These are phyloP conservation scores for Dunaliella sp. DNA, from an alignment of 139 green algal genomes.

Conservation along the genomic window DNA sequence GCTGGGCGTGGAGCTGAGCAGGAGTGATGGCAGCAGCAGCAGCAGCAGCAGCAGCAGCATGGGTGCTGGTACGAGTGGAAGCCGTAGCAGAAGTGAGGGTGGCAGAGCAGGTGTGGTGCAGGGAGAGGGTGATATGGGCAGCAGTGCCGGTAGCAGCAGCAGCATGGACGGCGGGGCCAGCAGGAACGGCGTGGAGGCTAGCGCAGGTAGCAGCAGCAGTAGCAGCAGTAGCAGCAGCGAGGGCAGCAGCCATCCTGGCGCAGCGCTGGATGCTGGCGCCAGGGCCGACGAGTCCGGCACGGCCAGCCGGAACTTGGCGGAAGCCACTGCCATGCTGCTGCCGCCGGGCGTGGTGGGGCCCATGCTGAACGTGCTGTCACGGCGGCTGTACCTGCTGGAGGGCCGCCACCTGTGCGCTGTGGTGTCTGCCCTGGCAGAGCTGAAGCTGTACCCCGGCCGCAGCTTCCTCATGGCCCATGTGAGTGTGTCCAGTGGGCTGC, in stretches of 20 bases:
- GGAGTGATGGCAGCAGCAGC: not conserved
- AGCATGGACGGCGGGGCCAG: not conserved
- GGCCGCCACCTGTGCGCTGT: conserved; percentile 1
- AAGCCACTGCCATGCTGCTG: not conserved
- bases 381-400: not conserved
- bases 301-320: not conserved
- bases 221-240: too few species aligned
- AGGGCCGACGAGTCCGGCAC: too few species aligned
- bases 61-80: not conserved
- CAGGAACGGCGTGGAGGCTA: too few species aligned
- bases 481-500: not conserved
- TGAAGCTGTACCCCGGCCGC: not conserved
- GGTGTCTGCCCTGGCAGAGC: not conserved
- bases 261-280: too few species aligned
- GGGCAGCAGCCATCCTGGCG: too few species aligned
- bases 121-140: not conserved
- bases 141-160: not conserved
- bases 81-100: not conserved
- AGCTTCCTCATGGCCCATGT: not conserved
- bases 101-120: not conserved
- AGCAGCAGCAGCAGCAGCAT: not conserved
- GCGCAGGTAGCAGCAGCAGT: too few species aligned
- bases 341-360: not conserved
- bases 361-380: not conserved
- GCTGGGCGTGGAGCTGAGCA: too few species aligned